These are phyloP conservation scores for Prototheca wickerhamii DNA, from an alignment of 163 green algal genomes.

Conservation along the genomic window DNA sequence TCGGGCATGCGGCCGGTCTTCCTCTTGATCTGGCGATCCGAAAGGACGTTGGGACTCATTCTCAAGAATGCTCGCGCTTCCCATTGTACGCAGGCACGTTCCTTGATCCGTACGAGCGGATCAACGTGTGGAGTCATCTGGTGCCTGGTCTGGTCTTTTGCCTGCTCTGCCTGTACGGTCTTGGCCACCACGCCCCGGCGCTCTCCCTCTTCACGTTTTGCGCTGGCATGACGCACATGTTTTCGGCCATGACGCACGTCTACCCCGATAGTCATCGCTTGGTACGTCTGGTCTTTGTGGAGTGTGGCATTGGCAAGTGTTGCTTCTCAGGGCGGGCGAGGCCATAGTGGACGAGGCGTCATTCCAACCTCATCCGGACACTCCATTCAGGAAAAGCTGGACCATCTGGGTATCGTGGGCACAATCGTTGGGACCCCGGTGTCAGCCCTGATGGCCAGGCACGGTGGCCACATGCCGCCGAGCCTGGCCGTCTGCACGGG, in stretches of 20 bases:
- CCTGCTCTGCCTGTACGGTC: constrained; percentile 24
- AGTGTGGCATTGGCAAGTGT: not conserved
- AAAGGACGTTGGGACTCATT: not conserved
- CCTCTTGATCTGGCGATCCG: not conserved
- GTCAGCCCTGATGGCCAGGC: constrained; percentile 36
- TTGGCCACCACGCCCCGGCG: constrained; percentile 7
- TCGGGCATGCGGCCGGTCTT: not conserved
- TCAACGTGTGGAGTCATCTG: constrained; percentile 83
- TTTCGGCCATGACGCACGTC: constrained; percentile 66
- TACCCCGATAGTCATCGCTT: constrained; percentile 65
- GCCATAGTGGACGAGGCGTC: not conserved
- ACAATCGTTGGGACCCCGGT: constrained; percentile 69
- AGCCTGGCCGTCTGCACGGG: not conserved
- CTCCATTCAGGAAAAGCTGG: constrained; percentile 60
- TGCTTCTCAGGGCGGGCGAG: not conserved
- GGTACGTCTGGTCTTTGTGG: constrained; percentile 19
- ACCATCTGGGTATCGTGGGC: constrained; percentile 75
- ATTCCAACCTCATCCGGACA: not conserved
- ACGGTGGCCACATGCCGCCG: no score
- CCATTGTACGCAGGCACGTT: constrained; percentile 22
- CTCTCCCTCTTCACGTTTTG: constrained; percentile 61
- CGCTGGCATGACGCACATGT: constrained; percentile 54
- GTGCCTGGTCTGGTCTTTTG: constrained; percentile 51
- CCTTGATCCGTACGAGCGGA: constrained; percentile 71
- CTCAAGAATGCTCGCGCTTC: not conserved